phyloP scores from a whole-genome alignment of 176 grass and related monocot genomes.

The Rhynchospora breviuscula region DNA sequence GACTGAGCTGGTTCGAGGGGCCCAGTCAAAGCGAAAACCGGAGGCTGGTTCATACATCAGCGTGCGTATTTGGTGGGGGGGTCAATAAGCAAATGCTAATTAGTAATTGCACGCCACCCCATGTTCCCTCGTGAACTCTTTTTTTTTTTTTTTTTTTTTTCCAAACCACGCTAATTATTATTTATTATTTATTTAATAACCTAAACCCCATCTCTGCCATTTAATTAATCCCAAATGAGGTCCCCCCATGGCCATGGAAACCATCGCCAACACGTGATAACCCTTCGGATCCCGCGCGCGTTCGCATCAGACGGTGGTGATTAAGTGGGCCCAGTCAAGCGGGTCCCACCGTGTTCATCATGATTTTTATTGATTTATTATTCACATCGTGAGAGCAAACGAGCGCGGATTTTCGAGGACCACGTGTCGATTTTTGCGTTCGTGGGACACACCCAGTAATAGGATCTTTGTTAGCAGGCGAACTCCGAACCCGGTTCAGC shows the following conservation, averaged over 20 bases:
- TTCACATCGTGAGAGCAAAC: not conserved
- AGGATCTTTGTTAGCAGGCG: not conserved
- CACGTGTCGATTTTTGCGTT: slow-evolving; percentile 8
- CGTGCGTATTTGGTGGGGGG: slow-evolving; percentile 27
- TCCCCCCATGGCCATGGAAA: not conserved
- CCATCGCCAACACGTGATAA: slow-evolving; percentile 1
- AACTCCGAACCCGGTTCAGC: not conserved
- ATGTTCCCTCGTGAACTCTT: slow-evolving; percentile 14
- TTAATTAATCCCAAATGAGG: not conserved
- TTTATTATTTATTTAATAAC: not conserved
- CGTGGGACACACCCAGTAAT: not conserved
- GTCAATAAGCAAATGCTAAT: slow-evolving; percentile 18
- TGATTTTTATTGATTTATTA: too few species aligned
- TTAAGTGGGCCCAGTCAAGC: not conserved
- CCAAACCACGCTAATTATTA: not conserved
- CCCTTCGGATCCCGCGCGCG: not conserved
- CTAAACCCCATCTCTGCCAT: not conserved
- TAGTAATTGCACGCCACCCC: slow-evolving; percentile 13
- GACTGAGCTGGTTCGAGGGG: not conserved
- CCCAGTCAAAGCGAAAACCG: slow-evolving; percentile 1
- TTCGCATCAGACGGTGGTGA: slow-evolving; percentile 1
- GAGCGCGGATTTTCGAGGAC: not conserved
- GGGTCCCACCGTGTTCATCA: not conserved
- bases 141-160: not conserved
- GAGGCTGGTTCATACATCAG: not conserved